phyloP scores from a whole-genome alignment of 768 basidiomycete genomes.

The Nidularia pulvinata region DNA sequence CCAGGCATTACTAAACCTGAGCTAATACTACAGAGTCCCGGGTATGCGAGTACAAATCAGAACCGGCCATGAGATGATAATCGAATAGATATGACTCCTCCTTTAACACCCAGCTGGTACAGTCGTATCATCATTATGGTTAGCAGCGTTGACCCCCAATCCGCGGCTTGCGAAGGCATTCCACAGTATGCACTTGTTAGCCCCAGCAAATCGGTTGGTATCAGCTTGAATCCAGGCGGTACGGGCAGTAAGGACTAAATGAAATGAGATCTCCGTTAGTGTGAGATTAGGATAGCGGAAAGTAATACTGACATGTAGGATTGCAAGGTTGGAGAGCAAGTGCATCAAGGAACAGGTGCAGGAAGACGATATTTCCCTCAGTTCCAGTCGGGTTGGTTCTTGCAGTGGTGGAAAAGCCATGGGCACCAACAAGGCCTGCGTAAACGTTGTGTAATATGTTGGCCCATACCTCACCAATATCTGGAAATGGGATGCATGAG shows the following conservation, averaged over 20 bases:
- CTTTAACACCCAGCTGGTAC: constrained; percentile 18
- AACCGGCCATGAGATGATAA: too few relatives aligned
- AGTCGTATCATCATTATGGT: constrained; percentile 10
- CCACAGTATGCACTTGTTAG: constrained; percentile 22
- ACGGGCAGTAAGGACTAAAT: constrained; percentile 12
- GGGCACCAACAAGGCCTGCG: constrained; percentile 31
- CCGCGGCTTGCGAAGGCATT: constrained; percentile 23
- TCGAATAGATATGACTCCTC: too few relatives aligned
- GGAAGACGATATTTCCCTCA: constrained; percentile 50
- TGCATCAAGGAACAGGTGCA: constrained; percentile 50
- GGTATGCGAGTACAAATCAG: too few relatives aligned
- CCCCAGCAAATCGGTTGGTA: constrained; percentile 16
- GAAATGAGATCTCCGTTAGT: not conserved
- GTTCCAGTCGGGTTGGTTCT: constrained; percentile 33
- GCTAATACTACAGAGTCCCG: too few relatives aligned
- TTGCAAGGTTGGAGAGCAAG: constrained; percentile 48
- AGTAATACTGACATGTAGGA: constrained; percentile 52
- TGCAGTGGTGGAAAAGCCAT: constrained; percentile 33
- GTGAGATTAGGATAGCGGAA: constrained; percentile 2
- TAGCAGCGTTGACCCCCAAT: constrained; percentile 16
- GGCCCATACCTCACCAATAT: constrained; percentile 60
- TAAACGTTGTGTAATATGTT: constrained; percentile 43
- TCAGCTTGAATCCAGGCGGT: constrained; percentile 19
- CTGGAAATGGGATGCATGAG: constrained; percentile 11
- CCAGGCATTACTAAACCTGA: too few relatives aligned